These are phyloP conservation scores for Olyra latifolia DNA, from an alignment of 176 grass and related monocot species.

Conservation along the genomic window DNA sequence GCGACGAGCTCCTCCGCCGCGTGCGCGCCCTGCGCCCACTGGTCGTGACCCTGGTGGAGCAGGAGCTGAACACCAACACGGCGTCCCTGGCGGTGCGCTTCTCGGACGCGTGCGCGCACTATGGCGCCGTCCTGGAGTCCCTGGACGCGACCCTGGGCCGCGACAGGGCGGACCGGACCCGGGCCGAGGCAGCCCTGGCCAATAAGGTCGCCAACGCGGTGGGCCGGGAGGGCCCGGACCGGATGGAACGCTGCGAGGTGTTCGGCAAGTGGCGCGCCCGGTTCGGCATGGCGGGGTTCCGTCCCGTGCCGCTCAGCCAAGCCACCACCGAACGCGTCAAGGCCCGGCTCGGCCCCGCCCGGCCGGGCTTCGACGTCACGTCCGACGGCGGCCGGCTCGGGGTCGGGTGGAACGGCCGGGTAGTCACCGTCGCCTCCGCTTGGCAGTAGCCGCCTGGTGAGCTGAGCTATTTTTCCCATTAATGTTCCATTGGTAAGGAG, in stretches of 20 bases:
- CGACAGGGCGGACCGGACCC: constrained; percentile 32
- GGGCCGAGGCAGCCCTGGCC: constrained; percentile 54
- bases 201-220: constrained; percentile 68
- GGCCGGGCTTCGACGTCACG: constrained; percentile 47
- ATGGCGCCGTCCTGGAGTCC: constrained; percentile 74
- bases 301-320: constrained; percentile 40
- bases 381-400: constrained; percentile 61
- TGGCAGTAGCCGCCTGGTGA: constrained; percentile 62
- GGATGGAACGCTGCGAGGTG: constrained; percentile 83
- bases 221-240: constrained; percentile 65
- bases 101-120: constrained; percentile 68
- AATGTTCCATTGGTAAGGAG: constrained; percentile 34
- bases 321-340: constrained; percentile 46
- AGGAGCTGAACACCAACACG: constrained; percentile 87
- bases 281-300: constrained; percentile 85
- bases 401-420: constrained; percentile 63
- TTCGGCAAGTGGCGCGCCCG: constrained; percentile 86
- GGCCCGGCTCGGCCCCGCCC: constrained; percentile 22
- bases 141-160: constrained; percentile 46
- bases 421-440: constrained; percentile 71
- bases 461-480: neutral
- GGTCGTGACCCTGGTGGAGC: constrained; percentile 77
- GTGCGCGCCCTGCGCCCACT: constrained; percentile 66
- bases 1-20: constrained; percentile 84
- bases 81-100: constrained; percentile 64